phyloP scores from a whole-genome alignment of 139 green algal genomes.

The Coelastrella sp. region DNA sequence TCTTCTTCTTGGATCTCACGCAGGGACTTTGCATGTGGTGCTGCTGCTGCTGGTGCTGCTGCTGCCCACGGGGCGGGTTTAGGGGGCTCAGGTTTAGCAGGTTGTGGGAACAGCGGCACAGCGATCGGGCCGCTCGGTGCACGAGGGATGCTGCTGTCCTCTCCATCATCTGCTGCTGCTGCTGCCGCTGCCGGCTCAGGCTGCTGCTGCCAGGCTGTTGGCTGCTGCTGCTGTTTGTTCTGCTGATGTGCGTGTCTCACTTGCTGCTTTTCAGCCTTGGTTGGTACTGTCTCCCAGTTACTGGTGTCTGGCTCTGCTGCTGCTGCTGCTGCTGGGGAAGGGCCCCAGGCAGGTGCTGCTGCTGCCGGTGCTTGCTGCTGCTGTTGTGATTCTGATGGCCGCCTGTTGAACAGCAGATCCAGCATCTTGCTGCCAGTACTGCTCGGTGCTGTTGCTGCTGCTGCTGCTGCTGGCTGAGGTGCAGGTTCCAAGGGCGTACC shows the following conservation, averaged over 20 bases:
- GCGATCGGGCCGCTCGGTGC: constrained; percentile 20
- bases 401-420: constrained; percentile 46
- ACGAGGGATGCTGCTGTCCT: not conserved
- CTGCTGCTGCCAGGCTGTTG: constrained; percentile 25
- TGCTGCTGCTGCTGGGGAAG: constrained; percentile 1
- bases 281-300: constrained; percentile 47
- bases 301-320: not conserved
- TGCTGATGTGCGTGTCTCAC: constrained; percentile 33
- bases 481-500: constrained; percentile 38
- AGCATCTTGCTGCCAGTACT: constrained; percentile 29
- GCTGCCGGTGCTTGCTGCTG: constrained; percentile 42
- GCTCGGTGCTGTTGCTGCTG: constrained; percentile 40
- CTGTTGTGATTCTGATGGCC: constrained; percentile 34
- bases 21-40: constrained; percentile 68
- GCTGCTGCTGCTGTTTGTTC: not conserved
- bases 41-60: constrained; percentile 51
- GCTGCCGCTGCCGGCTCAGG: not conserved
- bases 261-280: constrained; percentile 31
- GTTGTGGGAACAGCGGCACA: constrained; percentile 33
- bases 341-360: constrained; percentile 6
- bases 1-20: constrained; percentile 87
- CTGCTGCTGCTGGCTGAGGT: constrained; percentile 12
- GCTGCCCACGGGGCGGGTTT: constrained; percentile 77
- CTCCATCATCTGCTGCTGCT: constrained; percentile 13
- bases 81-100: constrained; percentile 37